These are phyloP conservation scores for Rubus idaeus DNA, from an alignment of 306 rosid species.

Conservation along the genomic window DNA sequence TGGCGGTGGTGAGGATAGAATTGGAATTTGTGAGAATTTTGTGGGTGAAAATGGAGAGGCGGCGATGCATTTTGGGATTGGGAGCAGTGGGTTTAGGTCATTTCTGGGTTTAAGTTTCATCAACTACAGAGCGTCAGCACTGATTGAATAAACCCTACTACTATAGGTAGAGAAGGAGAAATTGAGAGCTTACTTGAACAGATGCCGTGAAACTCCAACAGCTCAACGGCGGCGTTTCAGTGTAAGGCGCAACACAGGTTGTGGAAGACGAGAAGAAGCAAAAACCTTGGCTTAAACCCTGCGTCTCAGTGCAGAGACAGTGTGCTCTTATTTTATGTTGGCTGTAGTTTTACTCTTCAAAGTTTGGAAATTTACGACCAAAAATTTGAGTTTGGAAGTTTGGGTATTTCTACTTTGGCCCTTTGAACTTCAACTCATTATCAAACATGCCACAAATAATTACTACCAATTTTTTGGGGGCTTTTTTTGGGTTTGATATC, in stretches of 20 bases:
- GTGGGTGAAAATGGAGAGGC: constrained; percentile 46
- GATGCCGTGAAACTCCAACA: neutral
- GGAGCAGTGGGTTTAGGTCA: constrained; percentile 33
- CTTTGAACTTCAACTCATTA: no score
- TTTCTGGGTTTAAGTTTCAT: constrained; percentile 17
- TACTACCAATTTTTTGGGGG: no score
- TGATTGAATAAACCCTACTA: neutral
- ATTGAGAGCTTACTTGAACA: constrained; percentile 9
- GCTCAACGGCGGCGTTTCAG: constrained; percentile 16
- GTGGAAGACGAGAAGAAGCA: constrained; percentile 1
- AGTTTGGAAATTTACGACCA: no score
- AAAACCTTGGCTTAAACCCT: constrained; percentile 19
- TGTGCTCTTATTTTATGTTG: no score
- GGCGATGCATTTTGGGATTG: constrained; percentile 57
- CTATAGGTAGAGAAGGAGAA: neutral
- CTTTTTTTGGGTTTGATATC: no score
- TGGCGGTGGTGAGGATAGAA: constrained; percentile 15
- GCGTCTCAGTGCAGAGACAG: neutral
- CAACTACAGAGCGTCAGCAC: neutral
- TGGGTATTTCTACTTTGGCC: no score
- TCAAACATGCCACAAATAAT: no score
- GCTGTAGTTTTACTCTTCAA: no score
- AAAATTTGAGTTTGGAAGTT: no score
- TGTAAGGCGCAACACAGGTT: neutral
- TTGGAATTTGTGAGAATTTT: constrained; percentile 29